These are phyloP conservation scores for Podila verticillata DNA, from an alignment of 192 early-diverging fungal genomes.

Conservation along the genomic window DNA sequence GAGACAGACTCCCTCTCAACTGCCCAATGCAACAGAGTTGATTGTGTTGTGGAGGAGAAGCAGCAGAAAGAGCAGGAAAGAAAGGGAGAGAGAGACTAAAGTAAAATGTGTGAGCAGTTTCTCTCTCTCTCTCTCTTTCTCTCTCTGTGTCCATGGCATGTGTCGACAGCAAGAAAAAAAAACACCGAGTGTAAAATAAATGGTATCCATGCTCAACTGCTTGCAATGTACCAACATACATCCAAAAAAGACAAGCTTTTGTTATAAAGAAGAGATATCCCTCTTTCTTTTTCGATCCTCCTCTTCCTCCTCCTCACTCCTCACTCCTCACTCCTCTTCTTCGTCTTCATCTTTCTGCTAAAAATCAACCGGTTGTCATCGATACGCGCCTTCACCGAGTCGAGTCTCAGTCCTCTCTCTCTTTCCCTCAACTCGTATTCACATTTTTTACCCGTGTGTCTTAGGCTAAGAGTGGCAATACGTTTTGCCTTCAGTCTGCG, in stretches of 20 bases:
- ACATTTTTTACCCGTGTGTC: slow-evolving; percentile 1
- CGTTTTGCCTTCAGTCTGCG: not conserved
- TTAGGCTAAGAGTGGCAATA: not conserved
- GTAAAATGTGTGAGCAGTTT: no score
- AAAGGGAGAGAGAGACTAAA: not conserved
- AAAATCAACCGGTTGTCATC: no score
- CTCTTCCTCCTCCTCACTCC: not conserved
- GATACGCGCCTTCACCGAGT: not conserved
- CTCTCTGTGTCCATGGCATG: no score
- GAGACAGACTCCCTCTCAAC: no score
- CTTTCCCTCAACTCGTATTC: no score
- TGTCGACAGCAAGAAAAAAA: no score
- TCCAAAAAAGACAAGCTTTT: no score
- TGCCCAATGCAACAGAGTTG: no score
- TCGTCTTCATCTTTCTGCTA: not conserved
- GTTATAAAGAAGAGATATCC: not conserved
- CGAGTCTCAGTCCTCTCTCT: not conserved
- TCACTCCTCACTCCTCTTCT: not conserved
- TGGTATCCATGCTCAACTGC: no score
- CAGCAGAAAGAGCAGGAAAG: not conserved
- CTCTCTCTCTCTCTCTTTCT: no score
- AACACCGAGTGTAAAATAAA: no score
- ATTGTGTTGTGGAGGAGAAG: slow-evolving; percentile 1
- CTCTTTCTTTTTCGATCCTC: not conserved
- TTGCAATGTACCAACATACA: no score